A percentile compares a stretch with the other conserved stretches of the same genome.
Conservation (phyloP, 2,329 filamentous ascomycete genomes). For the Trichoderma brevicompactum region DNA sequence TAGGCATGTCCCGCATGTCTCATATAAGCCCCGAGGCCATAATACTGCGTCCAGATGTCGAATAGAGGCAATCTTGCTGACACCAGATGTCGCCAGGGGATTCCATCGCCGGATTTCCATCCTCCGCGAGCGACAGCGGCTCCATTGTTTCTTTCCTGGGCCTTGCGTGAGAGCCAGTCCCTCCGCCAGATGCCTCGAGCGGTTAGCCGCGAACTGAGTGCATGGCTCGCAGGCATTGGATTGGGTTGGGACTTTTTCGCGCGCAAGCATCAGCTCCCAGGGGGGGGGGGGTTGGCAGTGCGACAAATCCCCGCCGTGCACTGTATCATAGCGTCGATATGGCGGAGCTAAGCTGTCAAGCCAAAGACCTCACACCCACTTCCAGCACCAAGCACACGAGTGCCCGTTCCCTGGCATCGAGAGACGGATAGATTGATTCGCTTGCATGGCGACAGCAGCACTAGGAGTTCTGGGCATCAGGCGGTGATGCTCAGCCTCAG, state of each 20-base stretch:
- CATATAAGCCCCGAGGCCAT: too few species aligned
- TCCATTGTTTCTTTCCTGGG: too few species aligned
- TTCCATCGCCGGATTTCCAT: too few species aligned
- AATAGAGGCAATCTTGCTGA: too few species aligned
- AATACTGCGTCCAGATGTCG: too few species aligned
- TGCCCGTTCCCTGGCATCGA: not conserved
- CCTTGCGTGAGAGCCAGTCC: not conserved
- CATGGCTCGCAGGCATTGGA: not conserved
- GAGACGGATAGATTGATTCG: not conserved
- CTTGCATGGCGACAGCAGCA: constrained; percentile 20
- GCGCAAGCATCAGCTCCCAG: not conserved
- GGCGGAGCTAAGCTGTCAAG: too few species aligned
- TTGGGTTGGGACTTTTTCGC: constrained; percentile 2
- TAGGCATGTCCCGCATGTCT: too few species aligned
- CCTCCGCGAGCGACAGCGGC: too few species aligned
- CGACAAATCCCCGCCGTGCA: not conserved
- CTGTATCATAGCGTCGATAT: constrained; percentile 23
- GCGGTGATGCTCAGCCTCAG: constrained; percentile 3
- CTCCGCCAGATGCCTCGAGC: constrained; percentile 9
- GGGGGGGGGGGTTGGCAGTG: constrained; percentile 23
- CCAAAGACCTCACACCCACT: not conserved
- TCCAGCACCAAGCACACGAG: not conserved
- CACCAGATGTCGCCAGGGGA: too few species aligned
- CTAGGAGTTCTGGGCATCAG: not conserved
- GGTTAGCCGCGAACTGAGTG: not conserved